Base-by-base conservation (phyloP, 73 alveolate genomes). In the Breviolum minutum region DNA sequence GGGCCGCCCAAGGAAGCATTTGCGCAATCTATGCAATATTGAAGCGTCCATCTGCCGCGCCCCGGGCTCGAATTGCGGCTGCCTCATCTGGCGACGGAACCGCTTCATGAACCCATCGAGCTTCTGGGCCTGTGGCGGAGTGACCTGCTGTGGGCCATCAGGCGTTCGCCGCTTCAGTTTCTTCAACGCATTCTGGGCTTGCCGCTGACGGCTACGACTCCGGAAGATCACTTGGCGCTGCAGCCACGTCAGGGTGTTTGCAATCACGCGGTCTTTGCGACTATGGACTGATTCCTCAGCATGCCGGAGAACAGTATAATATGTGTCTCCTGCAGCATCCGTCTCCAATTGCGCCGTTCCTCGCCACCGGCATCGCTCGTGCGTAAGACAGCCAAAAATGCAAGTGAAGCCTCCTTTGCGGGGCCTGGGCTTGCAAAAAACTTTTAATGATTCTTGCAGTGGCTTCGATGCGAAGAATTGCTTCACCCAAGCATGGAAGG, bases 101-200 rank as follows among this genome's bases (percentile, higher is more conserved):
- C 87, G 87, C 87, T 13, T 5, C 87, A 79, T 12, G 63, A 29
- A 79, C 64, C 63, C 87, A 29, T 26, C 63, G 20, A 79, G 87
- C 87, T 12, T 20, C 87, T 20, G n/a, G 13, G n/a, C 13, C n/a
- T 26, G 11, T 20, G 87, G 87, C 24, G 87, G 87, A 13, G 87
- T 79, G n/a, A 79, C 87, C 20, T 79, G 54, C n/a, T 73, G 82
- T 48, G 82, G 82, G 40, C 82, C 82, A 20, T 73, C 82, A 9
- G 19, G 54, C 82, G 87, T 79, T n/a, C 26, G 24, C 26, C 87
- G 20, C 26, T 32, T 79, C 87, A 6, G 63, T 66, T 17, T 11
- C 74, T 17, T 66, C 74, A 13, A 17, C 74, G 74, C 74, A 66
- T 11, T 17, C 17, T 66, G 74, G 24, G 74, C 17, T 13, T 11